A percentile compares a stretch with the other conserved stretches of the same genome.
These are phyloP conservation scores for Skeletonema grethae DNA, from an alignment of 108 stramenopile species.

Conservation along the genomic window DNA sequence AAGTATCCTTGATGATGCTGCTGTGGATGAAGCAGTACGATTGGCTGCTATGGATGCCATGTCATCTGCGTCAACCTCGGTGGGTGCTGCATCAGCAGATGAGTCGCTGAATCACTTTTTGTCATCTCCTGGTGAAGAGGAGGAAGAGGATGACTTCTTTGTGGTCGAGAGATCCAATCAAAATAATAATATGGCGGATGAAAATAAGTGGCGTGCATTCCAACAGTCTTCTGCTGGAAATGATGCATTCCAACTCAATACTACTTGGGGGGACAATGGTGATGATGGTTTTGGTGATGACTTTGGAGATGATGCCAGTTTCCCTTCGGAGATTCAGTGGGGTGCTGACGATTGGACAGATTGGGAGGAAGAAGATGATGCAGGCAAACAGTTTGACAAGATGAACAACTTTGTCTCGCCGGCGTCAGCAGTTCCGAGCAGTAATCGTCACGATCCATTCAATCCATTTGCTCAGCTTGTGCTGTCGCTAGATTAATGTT, in stretches of 20 bases:
- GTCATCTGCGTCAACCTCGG: slow-evolving; percentile 26
- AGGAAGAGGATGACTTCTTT: slow-evolving; percentile 31
- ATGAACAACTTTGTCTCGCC: slow-evolving; percentile 13
- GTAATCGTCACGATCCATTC: slow-evolving; percentile 8
- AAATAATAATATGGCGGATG: neutral
- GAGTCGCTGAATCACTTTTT: neutral
- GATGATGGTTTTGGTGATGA: neutral
- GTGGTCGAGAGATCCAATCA: slow-evolving; percentile 19
- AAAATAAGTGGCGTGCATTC: slow-evolving; percentile 38
- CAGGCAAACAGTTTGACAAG: neutral
- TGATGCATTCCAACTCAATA: slow-evolving; percentile 5
- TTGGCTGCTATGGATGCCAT: slow-evolving; percentile 35
- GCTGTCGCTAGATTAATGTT: neutral
- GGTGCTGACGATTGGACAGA: slow-evolving; percentile 6
- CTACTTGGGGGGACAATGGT: neutral
- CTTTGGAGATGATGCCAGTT: slow-evolving; percentile 1
- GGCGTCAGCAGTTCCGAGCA: slow-evolving; percentile 16
- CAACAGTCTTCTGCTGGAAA: slow-evolving; percentile 10
- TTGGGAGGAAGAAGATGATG: slow-evolving; percentile 18
- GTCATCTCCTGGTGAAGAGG: neutral
- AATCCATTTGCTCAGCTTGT: slow-evolving; percentile 5
- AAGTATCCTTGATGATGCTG: slow-evolving; percentile 34
- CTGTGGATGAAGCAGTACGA: slow-evolving; percentile 36
- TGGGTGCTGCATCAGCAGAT: slow-evolving; percentile 20
- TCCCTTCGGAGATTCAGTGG: slow-evolving; percentile 9